phyloP scores from a whole-genome alignment of 768 basidiomycete genomes.

The Lactifluus piperatus region DNA sequence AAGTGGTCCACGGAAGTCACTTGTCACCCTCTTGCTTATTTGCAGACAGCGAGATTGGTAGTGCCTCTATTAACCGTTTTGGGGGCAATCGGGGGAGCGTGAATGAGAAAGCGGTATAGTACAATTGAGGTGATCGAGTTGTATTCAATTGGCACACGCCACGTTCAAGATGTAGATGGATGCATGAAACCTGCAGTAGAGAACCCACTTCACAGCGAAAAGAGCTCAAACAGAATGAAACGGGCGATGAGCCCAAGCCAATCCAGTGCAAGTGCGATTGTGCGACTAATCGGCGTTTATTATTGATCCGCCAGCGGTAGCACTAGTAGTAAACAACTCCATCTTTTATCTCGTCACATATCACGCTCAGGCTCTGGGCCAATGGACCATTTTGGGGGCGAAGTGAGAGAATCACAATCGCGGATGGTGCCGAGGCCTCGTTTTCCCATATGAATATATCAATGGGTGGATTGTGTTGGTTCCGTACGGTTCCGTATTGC shows the following conservation, averaged over 20 bases:
- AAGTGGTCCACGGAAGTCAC: not conserved
- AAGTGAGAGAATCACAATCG: not conserved
- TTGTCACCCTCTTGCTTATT: not conserved
- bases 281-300: not conserved
- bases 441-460: too few relatives aligned
- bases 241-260: not conserved
- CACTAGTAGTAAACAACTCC: not conserved
- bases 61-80: not conserved
- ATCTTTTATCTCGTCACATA: not conserved
- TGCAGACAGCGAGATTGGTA: not conserved
- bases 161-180: too few relatives aligned
- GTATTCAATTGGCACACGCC: not conserved
- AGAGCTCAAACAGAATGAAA: conserved; percentile 1
- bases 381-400: not conserved
- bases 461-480: too few relatives aligned
- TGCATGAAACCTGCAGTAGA: too few relatives aligned
- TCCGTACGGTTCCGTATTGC: too few relatives aligned
- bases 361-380: too few relatives aligned
- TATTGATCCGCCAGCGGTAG: not conserved
- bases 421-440: not conserved
- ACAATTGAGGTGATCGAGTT: not conserved
- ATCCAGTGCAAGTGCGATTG: not conserved
- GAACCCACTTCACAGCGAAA: conserved; percentile 11
- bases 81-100: not conserved
- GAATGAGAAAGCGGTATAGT: not conserved